Evolutionary conservation across 805 yeast genomes (phyloP), one percentile per base, ranked within the genome.

Genomic region (Pichia membranifaciens): DNA sequence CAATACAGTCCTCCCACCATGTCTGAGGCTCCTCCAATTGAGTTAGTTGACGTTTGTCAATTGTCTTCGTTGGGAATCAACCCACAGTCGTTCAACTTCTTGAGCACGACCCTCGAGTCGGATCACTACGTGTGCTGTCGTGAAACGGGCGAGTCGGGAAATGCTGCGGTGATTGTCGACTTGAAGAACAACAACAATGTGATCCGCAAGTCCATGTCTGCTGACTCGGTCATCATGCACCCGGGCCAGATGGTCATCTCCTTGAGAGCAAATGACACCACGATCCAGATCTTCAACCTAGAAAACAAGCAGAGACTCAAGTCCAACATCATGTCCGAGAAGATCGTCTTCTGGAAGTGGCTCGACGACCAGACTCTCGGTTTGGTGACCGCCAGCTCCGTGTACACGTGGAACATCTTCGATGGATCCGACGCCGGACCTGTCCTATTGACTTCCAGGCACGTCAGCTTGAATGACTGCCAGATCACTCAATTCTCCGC

Each of bases 261-360:
- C 15, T 79, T 93, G 55, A 80, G 98, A 63, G 98, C 98, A 38
- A 93, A 89, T 62, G 96, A 96, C 56, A 89, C 96, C 42, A 90
- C 96, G 35, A 78, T 93, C 52, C 99, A 89, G 70, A 87, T 93
- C 56, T 95, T 93, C 71, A 87, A 93, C 68, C 75, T 93, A 58
- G 86, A 82, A 45, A 72, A 88, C 28, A 89, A 91, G 68, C 89
- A 87, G 68, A 82, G 96, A 63, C 76, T 93, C 63, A 90, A 90
- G 74, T 84, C 95, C 17, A 82, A 82, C 66, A 85, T 87, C 48
- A 73, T 89, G 75, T 78, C 78, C 54, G 95, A 89, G 64, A 95
- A 96, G 40, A 90, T 93, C 42, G 81, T 89, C 40, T 91, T 82
- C 66, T 93, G 99, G 99, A 84, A 82, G 64, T 93, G 99, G 99